Conservation (phyloP, 2,329 filamentous ascomycete species). For the Xylariomycetidae sp. region DNA sequence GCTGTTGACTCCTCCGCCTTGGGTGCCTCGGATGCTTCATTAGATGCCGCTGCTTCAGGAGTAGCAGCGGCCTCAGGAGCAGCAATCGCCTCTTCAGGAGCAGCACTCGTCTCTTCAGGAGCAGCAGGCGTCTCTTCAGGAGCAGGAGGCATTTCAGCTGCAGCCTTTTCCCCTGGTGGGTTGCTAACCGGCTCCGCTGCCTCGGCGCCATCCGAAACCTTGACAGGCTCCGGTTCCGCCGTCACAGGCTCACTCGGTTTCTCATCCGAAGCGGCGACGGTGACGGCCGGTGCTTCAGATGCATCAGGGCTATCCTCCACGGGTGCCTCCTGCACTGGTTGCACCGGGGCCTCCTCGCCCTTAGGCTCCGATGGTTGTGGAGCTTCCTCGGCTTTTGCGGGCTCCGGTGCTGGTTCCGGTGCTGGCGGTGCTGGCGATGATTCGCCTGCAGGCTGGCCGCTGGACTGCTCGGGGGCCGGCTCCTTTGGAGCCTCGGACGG, state of each 20-base stretch:
- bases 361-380: too few relatives aligned
- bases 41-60: neutral
- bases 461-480: neutral
- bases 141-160: neutral
- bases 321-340: too few relatives aligned
- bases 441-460: neutral
- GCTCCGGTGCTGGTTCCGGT: constrained; percentile 1
- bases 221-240: neutral
- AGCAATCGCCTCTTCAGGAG: neutral
- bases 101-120: neutral
- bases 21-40: neutral
- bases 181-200: too few relatives aligned
- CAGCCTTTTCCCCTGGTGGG: too few relatives aligned
- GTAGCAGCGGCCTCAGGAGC: neutral
- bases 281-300: neutral
- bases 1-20: neutral
- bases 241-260: neutral
- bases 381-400: too few relatives aligned
- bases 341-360: too few relatives aligned
- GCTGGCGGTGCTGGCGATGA: neutral
- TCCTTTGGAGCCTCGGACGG: neutral
- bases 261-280: too few relatives aligned
- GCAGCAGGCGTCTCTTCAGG: neutral
- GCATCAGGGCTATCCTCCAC: neutral
- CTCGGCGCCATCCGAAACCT: neutral